These are phyloP conservation scores for Kwoniella botswanensis DNA, from an alignment of 768 basidiomycete species.

Conservation along the genomic window DNA sequence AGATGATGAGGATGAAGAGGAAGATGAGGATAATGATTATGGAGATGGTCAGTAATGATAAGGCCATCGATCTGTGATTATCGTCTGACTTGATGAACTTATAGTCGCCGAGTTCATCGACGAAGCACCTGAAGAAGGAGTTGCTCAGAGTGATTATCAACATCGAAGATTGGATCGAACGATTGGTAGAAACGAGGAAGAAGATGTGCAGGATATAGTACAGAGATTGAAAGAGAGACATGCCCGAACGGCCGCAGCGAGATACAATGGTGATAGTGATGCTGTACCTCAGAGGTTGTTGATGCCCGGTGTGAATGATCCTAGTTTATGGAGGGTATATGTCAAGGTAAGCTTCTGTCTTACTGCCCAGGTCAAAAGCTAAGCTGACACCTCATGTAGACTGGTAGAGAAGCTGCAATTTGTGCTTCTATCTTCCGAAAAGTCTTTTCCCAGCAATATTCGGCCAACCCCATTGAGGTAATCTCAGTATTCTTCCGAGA, in stretches of 20 bases:
- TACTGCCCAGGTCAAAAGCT: background rate
- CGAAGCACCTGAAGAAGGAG: constrained; percentile 49
- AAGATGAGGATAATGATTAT: constrained; percentile 64
- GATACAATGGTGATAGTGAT: constrained; percentile 89
- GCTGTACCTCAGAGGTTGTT: constrained; percentile 88
- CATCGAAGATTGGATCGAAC: constrained; percentile 68
- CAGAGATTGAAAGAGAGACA: constrained; percentile 80
- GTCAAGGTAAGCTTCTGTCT: constrained; percentile 71
- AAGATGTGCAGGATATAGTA: constrained; percentile 83
- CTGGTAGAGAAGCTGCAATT: constrained; percentile 89
- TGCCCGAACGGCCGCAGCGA: constrained; percentile 61
- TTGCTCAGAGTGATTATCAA: constrained; percentile 45
- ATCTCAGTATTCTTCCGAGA: constrained; percentile 94
- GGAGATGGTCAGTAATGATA: constrained; percentile 53
- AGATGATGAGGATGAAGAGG: constrained; percentile 95
- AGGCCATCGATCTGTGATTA: background rate
- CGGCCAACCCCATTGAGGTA: constrained; percentile 78
- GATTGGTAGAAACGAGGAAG: constrained; percentile 65
- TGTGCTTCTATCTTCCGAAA: constrained; percentile 95
- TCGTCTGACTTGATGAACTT: background rate
- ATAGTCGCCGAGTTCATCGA: constrained; percentile 60
- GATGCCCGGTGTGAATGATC: constrained; percentile 96
- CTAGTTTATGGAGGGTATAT: constrained; percentile 91
- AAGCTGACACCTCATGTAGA: constrained; percentile 61
- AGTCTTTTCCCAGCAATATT: constrained; percentile 80